Evolutionary conservation across 176 grass and related monocot species (phyloP).

Genomic region (Carex myosuroides): DNA sequence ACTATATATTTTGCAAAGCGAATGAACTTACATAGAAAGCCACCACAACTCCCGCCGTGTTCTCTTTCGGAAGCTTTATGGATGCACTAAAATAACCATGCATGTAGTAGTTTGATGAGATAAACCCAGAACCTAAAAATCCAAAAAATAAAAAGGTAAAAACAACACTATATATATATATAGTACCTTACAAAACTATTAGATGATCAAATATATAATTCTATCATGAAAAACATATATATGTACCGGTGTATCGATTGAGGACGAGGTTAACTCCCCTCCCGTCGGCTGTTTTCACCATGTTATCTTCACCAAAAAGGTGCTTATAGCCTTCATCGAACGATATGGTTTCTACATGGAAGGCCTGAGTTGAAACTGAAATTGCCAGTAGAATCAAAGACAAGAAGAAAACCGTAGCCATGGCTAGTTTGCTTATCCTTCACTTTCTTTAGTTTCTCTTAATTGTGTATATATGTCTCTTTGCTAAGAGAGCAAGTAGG

Average conservation of each 20-base stretch:
- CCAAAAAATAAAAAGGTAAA: not conserved
- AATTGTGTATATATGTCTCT: not conserved
- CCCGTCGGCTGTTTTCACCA: conserved; percentile 36
- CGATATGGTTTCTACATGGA: conserved; percentile 37
- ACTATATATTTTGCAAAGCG: not conserved
- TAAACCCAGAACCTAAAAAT: conserved; percentile 39
- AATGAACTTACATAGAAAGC: conserved; percentile 39
- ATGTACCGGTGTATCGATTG: conserved; percentile 65
- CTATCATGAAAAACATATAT: not conserved
- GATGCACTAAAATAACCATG: conserved; percentile 47
- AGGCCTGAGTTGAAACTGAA: conserved; percentile 18
- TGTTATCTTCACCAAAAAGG: conserved; percentile 66
- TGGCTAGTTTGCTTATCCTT: not conserved
- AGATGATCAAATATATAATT: not conserved
- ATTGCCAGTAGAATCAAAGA: not conserved
- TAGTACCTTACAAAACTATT: not conserved
- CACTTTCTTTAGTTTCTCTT: not conserved
- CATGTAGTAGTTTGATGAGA: conserved; percentile 34
- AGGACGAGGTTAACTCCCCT: conserved; percentile 56
- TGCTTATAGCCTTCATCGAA: conserved; percentile 63
- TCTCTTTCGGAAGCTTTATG: conserved; percentile 39
- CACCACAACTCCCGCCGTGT: conserved; percentile 48
- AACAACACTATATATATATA: not conserved
- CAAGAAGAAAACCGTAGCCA: conserved; percentile 17
- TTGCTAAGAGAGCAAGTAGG: not conserved